Percentiles rank a stretch among this genome's conserved stretches.
These are phyloP conservation scores for Fusarium staphyleae DNA, from an alignment of 2,329 filamentous ascomycete genomes.

Conservation along the genomic window DNA sequence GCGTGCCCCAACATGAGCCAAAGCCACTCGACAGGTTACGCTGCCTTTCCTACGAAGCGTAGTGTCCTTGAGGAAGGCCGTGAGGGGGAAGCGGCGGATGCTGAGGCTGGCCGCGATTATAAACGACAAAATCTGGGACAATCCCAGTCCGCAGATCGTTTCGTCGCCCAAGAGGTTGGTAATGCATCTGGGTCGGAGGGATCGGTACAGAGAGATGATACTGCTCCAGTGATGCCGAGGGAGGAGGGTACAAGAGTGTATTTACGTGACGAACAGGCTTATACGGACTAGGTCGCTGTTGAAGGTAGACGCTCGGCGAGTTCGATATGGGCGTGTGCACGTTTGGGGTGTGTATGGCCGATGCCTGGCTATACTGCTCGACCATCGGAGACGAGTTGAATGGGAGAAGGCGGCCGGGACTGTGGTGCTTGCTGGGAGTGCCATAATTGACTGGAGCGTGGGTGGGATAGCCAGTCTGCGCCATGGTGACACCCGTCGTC, in stretches of 20 bases:
- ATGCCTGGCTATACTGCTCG: slow-evolving; percentile 63
- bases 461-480: slow-evolving; percentile 37
- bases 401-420: slow-evolving; percentile 57
- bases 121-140: slow-evolving; percentile 67
- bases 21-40: slow-evolving; percentile 14
- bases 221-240: slow-evolving; percentile 78
- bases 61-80: slow-evolving; percentile 44
- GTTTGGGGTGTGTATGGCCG: slow-evolving; percentile 64
- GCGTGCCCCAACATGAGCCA: not conserved
- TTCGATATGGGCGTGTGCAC: slow-evolving; percentile 71
- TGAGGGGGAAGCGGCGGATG: slow-evolving; percentile 40
- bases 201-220: slow-evolving; percentile 67
- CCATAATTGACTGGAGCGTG: slow-evolving; percentile 51
- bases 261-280: slow-evolving; percentile 89
- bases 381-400: slow-evolving; percentile 71
- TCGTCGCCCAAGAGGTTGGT: slow-evolving; percentile 76
- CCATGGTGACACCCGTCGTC: slow-evolving; percentile 34
- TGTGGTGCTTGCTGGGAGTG: slow-evolving; percentile 62
- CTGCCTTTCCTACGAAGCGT: slow-evolving; percentile 47
- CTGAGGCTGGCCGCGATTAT: slow-evolving; percentile 45
- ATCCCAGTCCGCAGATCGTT: slow-evolving; percentile 73
- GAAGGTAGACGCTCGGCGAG: slow-evolving; percentile 87
- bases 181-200: slow-evolving; percentile 79
- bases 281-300: slow-evolving; percentile 90
- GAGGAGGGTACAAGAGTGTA: slow-evolving; percentile 87